A percentile compares a stretch with the other conserved stretches of the same genome.
phyloP scores from a whole-genome alignment of 2,329 filamentous ascomycete genomes.

The Moelleriella libera region DNA sequence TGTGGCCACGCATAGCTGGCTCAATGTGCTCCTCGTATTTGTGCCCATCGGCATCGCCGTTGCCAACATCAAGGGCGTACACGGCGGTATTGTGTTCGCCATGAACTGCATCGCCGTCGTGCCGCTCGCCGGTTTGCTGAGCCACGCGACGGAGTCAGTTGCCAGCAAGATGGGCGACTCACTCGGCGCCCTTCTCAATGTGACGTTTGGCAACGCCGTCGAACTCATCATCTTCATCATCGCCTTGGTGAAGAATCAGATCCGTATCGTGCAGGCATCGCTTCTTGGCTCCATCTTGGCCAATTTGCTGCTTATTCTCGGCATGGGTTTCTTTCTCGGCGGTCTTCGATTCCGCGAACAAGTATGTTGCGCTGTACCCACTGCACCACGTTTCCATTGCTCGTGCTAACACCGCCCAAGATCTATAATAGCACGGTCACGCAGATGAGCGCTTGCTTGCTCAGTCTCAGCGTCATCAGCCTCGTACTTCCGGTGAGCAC shows the following conservation, averaged over 20 bases:
- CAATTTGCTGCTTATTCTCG: conserved; percentile 76
- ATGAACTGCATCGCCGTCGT: conserved; percentile 67
- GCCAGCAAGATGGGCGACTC: conserved; percentile 60
- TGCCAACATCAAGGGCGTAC: conserved; percentile 35
- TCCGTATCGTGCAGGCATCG: conserved; percentile 83
- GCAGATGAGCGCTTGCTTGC: conserved; percentile 87
- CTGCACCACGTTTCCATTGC: not conserved
- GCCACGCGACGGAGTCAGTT: conserved; percentile 62
- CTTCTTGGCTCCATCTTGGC: conserved; percentile 80
- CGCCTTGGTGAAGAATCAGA: conserved; percentile 41
- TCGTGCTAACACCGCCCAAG: conserved; percentile 18
- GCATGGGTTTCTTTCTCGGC: conserved; percentile 82
- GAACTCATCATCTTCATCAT: conserved; percentile 58
- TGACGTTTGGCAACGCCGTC: conserved; percentile 68
- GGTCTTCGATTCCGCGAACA: conserved; percentile 81
- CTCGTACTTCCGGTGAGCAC: conserved; percentile 59
- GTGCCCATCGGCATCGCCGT: conserved; percentile 64
- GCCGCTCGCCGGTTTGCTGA: conserved; percentile 57
- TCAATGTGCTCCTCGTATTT: conserved; percentile 65
- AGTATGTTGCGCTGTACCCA: conserved; percentile 20
- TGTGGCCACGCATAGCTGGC: conserved; percentile 56
- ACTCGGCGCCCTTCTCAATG: conserved; percentile 58
- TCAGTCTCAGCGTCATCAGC: conserved; percentile 84
- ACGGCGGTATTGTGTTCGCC: conserved; percentile 52
- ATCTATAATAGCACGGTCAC: conserved; percentile 93